Evolutionary conservation across 257 asterid genomes (phyloP).

Genomic region (Forsythia suspensa): DNA sequence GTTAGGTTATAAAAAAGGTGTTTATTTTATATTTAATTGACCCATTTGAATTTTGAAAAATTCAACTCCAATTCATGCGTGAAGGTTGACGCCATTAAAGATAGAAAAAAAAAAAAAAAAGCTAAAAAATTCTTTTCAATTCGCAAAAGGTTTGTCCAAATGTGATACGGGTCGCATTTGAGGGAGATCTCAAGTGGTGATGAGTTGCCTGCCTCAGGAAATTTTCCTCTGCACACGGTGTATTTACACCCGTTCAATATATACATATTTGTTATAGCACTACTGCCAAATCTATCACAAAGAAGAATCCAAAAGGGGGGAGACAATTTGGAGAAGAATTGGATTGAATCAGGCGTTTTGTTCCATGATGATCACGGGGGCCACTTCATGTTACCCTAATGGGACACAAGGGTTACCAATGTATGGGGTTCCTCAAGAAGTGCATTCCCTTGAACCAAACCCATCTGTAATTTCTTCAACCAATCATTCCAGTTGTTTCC

Average conservation of each 20-base stretch:
- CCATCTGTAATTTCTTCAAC: slow-evolving; percentile 20
- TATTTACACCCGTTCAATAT: too few relatives aligned
- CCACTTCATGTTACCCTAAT: slow-evolving; percentile 42
- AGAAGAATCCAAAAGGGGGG: slow-evolving; percentile 4
- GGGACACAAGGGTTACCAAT: slow-evolving; percentile 36
- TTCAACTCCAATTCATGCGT: slow-evolving; percentile 35
- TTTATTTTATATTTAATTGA: slow-evolving; percentile 6
- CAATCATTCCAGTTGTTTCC: slow-evolving; percentile 37
- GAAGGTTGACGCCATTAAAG: slow-evolving; percentile 43
- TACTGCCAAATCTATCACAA: neutral
- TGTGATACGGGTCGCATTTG: slow-evolving; percentile 40
- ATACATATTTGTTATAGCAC: too few relatives aligned
- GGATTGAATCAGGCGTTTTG: neutral
- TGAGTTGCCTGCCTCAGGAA: slow-evolving; percentile 21
- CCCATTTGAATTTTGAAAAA: slow-evolving; percentile 6
- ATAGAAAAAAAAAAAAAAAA: neutral
- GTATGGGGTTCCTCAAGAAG: slow-evolving; percentile 33
- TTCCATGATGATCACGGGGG: slow-evolving; percentile 38
- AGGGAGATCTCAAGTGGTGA: slow-evolving; percentile 72
- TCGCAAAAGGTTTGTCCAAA: slow-evolving; percentile 28
- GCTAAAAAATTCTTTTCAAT: neutral
- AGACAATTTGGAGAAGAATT: slow-evolving; percentile 4
- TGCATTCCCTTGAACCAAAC: slow-evolving; percentile 23
- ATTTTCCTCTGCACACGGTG: too few relatives aligned
- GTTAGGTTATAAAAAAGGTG: neutral